phyloP scores from a whole-genome alignment of 768 basidiomycete species.

The Saitozyma sp. region DNA sequence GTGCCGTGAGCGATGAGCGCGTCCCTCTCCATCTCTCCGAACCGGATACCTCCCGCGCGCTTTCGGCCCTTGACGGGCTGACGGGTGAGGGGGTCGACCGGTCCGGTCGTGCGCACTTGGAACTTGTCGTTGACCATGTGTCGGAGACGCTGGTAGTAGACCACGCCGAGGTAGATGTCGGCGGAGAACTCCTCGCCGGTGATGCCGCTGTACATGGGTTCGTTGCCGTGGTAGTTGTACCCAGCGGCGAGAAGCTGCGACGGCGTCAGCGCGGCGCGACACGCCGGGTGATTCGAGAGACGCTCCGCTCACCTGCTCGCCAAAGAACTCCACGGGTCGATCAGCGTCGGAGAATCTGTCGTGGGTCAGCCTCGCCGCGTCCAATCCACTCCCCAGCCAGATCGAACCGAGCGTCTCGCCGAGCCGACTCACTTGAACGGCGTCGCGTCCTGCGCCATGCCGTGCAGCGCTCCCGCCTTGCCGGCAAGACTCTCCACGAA shows the following conservation, averaged over 20 bases:
- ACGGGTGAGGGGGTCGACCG: conserved; percentile 90
- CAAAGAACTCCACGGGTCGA: conserved; percentile 96
- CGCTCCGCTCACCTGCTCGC: conserved; percentile 62
- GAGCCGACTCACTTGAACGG: conserved; percentile 80
- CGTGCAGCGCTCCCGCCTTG: conserved; percentile 98
- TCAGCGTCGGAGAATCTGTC: conserved; percentile 89
- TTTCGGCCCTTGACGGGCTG: conserved; percentile 99
- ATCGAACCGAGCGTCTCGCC: conserved; percentile 6
- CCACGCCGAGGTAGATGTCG: conserved; percentile 93
- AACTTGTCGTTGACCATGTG: conserved; percentile 99
- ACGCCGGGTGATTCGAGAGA: too few relatives aligned
- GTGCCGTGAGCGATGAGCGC: conserved; percentile 98
- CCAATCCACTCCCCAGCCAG: background rate
- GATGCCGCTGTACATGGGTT: conserved; percentile 99
- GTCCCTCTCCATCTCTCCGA: conserved; percentile 99
- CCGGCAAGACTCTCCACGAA: conserved; percentile 99
- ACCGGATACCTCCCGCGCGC: conserved; percentile 96
- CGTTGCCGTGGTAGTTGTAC: conserved; percentile 98
- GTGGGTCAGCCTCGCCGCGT: background rate
- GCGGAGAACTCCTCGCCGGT: conserved; percentile 98
- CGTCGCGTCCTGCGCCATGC: conserved; percentile 95
- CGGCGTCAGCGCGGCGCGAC: too few relatives aligned
- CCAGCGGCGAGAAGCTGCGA: conserved; percentile 72
- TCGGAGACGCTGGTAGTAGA: conserved; percentile 92
- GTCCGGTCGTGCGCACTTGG: conserved; percentile 97